Percentiles rank a stretch among this genome's conserved stretches.
Evolutionary conservation across 2,329 filamentous ascomycete genomes (phyloP).

Genomic region (Hymenoscyphus infarciens): DNA sequence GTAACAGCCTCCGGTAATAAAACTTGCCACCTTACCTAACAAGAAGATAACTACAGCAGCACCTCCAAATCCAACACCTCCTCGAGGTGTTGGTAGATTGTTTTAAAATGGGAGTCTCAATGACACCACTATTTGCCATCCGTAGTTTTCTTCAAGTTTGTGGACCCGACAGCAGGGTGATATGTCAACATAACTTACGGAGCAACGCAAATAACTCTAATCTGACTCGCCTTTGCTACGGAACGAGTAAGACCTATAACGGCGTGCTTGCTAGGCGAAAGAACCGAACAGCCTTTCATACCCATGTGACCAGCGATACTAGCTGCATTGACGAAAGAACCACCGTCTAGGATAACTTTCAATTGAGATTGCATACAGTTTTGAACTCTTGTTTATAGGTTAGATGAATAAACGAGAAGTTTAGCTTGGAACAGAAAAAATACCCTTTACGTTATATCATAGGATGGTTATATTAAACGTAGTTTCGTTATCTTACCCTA

Average conservation of each 20-base stretch:
- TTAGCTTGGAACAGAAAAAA: background rate
- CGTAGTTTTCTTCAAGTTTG: background rate
- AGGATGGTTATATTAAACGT: too few relatives aligned
- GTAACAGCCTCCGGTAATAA: slow-evolving; percentile 9
- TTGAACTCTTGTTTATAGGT: slow-evolving; percentile 42
- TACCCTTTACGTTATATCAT: slow-evolving; percentile 36
- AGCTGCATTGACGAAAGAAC: slow-evolving; percentile 55
- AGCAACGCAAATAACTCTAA: slow-evolving; percentile 20
- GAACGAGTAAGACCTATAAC: slow-evolving; percentile 33
- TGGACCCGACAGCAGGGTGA: too few relatives aligned
- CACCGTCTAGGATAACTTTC: slow-evolving; percentile 42
- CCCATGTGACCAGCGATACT: slow-evolving; percentile 42
- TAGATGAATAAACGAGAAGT: background rate
- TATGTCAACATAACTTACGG: slow-evolving; percentile 15
- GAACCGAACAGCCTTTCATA: slow-evolving; percentile 28
- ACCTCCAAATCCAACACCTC: slow-evolving; percentile 2
- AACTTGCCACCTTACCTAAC: slow-evolving; percentile 3
- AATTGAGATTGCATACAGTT: slow-evolving; percentile 50
- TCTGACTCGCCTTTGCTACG: slow-evolving; percentile 27
- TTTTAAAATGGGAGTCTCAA: slow-evolving; percentile 9
- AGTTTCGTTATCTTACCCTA: too few relatives aligned
- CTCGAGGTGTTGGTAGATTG: background rate
- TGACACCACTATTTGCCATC: slow-evolving; percentile 1
- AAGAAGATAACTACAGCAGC: slow-evolving; percentile 4
- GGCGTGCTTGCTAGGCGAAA: slow-evolving; percentile 34